Conservation (phyloP, 1,284 basidiomycete genomes). For the Cryptococcus jaspeensis region DNA sequence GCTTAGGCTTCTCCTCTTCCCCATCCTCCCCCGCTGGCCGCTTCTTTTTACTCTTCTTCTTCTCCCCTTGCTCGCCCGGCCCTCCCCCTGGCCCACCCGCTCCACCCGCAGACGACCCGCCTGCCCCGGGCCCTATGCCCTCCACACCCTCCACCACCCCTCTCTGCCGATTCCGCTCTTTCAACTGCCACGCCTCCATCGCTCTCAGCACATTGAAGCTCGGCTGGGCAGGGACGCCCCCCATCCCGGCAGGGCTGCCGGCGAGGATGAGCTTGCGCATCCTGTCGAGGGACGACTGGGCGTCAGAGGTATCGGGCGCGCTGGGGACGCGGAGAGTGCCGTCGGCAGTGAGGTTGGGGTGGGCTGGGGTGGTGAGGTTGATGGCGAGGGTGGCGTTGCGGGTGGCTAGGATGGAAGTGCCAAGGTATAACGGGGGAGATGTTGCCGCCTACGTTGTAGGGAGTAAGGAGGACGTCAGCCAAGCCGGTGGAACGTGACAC, state of each 20-base stretch:
- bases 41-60: conserved; percentile 30
- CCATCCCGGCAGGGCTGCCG: conserved; percentile 10
- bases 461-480: neutral
- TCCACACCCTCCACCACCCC: neutral
- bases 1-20: conserved; percentile 16
- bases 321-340: conserved; percentile 32
- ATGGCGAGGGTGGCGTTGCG: conserved; percentile 50
- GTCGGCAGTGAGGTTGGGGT: conserved; percentile 37
- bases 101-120: neutral
- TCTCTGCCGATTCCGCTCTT: neutral
- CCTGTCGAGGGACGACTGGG: conserved; percentile 28
- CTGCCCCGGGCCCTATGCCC: neutral
- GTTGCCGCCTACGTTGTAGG: conserved; percentile 45
- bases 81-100: neutral
- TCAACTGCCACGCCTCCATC: conserved; percentile 25
- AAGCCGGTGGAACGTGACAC: neutral
- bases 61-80: conserved; percentile 4
- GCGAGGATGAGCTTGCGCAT: conserved; percentile 39
- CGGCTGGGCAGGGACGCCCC: conserved; percentile 34
- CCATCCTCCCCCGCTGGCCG: conserved; percentile 12
- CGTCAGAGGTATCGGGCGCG: conserved; percentile 14
- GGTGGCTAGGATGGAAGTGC: conserved; percentile 47
- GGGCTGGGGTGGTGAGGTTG: conserved; percentile 43
- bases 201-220: conserved; percentile 40
- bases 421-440: conserved; percentile 50